Evolutionary conservation across 2,329 filamentous ascomycete genomes (phyloP), one percentile per base, ranked within the genome.

Genomic region (Aspergillus pseudoviridinutans): DNA sequence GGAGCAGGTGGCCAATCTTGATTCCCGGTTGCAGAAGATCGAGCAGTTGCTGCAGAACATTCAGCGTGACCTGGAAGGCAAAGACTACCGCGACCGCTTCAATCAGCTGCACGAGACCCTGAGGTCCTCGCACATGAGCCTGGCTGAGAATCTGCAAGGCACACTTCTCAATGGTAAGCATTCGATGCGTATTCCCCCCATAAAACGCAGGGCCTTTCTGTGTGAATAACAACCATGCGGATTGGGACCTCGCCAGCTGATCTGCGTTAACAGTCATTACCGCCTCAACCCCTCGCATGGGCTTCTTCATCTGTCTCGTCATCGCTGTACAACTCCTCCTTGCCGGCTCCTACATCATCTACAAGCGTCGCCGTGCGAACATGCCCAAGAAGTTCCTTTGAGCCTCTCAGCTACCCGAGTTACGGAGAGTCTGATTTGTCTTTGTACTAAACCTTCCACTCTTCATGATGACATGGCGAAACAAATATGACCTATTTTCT

Each of bases 371-470:
- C 69, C 85, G 88, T 76, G 81, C 84, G 42, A 86, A 81, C 62
- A 85, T 86, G 74, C 91, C 91, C n/a, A 96, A 96, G 82, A 97
- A 97, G 78, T 97, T 92, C 74, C 78, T 96, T 71, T 96, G 80
- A 71, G 58, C 51, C 14, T 52, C 47, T 44, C 41, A 9, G 10
- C 24, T 32, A 28, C 25, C 35, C 27, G 27, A 12, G 12, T 47
- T 49, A 56, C 20, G 24, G 29, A 32, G 41, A 22, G n/a, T 22
- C 8, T 24, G 41, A 44, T 44, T 22, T 24, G n/a, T 4, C 17
- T 44, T 44, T 22, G 20, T 22, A 20, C 10, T 44, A 12, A 22
- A 22, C 10, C 42, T 46, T 46, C 42, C 10, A 8, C 42, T 24
- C 42, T 46, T 46, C 42, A 46, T 22, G 22, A 46, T 46, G 42